Evolutionary conservation across 176 grass and related monocot genomes (phyloP).

Genomic region (Rhynchospora tenuis): DNA sequence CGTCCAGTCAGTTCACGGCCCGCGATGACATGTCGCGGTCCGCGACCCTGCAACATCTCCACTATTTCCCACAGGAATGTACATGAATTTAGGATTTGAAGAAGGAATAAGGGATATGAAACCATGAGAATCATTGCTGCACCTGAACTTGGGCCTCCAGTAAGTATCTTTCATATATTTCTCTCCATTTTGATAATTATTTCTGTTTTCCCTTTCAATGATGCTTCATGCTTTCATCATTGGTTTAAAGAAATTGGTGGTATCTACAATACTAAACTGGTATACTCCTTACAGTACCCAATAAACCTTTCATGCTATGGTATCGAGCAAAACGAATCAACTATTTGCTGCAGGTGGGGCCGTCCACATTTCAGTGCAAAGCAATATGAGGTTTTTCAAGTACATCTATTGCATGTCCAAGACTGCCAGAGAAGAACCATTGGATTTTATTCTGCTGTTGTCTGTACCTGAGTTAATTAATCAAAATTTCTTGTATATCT

Average conservation of each 20-base stretch:
- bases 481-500: too few species aligned
- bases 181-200: constrained; percentile 2
- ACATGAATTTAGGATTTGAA: constrained; percentile 69
- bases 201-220: neutral
- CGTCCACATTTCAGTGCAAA: constrained; percentile 87
- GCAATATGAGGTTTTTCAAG: constrained; percentile 82
- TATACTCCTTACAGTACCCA: too few species aligned
- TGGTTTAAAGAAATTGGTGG: too few species aligned
- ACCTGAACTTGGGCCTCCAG: constrained; percentile 87
- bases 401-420: constrained; percentile 59
- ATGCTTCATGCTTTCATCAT: neutral
- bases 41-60: too few species aligned
- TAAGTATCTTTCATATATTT: constrained; percentile 32
- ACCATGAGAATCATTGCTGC: constrained; percentile 84
- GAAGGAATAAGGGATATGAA: constrained; percentile 91
- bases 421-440: constrained; percentile 84
- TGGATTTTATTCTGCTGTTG: constrained; percentile 75
- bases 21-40: too few species aligned
- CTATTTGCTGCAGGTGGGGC: constrained; percentile 56
- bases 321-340: neutral
- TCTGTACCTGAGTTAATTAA: constrained; percentile 46
- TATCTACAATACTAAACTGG: too few species aligned
- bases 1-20: too few species aligned
- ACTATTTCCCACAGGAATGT: too few species aligned
- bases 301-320: neutral